phyloP scores from a whole-genome alignment of 371 early-diverging fungal species.

The Zopfochytrium polystomum region DNA sequence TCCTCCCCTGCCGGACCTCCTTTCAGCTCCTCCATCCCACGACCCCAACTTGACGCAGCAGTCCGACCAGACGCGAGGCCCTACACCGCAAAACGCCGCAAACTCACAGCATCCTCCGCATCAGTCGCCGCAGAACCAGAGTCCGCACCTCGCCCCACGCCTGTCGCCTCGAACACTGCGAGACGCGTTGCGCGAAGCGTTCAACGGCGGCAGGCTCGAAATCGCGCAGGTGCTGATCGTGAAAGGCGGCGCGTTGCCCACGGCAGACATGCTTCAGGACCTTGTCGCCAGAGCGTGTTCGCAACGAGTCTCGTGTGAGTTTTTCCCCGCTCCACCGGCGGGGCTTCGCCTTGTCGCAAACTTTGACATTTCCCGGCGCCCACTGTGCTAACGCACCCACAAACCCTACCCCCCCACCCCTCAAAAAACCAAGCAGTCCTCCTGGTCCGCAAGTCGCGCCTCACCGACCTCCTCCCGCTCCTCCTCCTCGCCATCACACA shows the following conservation, averaged over 20 bases:
- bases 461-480: too few relatives aligned
- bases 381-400: conserved; percentile 6
- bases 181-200: conserved; percentile 20
- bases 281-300: conserved; percentile 22
- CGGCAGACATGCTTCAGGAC: conserved; percentile 17
- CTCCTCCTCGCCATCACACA: too few relatives aligned
- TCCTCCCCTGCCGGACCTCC: too few relatives aligned
- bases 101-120: too few relatives aligned
- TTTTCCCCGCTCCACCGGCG: conserved; percentile 10
- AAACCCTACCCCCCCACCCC: conserved; percentile 13
- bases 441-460: too few relatives aligned
- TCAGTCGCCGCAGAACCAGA: too few relatives aligned
- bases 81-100: too few relatives aligned
- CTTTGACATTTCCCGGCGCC: conserved; percentile 11
- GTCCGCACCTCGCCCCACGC: background rate
- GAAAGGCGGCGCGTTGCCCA: conserved; percentile 19
- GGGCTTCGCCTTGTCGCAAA: conserved; percentile 9
- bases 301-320: conserved; percentile 24
- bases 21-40: too few relatives aligned
- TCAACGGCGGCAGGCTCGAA: conserved; percentile 12
- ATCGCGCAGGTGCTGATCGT: conserved; percentile 23
- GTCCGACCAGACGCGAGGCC: too few relatives aligned
- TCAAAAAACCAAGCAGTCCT: conserved; percentile 26
- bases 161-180: background rate
- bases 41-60: too few relatives aligned